These are phyloP conservation scores for Gastrolobium villosum DNA, from an alignment of 306 rosid genomes.

Conservation along the genomic window DNA sequence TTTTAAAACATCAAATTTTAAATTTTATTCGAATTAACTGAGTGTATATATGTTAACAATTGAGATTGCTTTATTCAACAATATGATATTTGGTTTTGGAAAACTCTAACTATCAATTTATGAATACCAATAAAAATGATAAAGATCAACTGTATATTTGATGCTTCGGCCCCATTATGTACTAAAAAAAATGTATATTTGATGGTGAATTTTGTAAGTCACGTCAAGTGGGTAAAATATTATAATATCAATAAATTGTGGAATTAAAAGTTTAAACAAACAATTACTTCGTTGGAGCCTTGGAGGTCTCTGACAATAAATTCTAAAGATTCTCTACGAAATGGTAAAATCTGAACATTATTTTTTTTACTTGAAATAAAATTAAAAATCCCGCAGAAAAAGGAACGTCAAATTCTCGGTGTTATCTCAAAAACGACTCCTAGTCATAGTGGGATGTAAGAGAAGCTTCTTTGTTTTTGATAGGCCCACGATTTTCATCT, in stretches of 20 bases:
- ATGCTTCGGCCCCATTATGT: no score
- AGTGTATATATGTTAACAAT: not conserved
- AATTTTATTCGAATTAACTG: not conserved
- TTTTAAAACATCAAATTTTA: not conserved
- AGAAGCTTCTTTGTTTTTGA: slow-evolving; percentile 40
- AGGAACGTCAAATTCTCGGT: not conserved
- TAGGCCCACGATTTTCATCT: slow-evolving; percentile 39
- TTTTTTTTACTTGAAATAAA: not conserved
- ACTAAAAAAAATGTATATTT: not conserved
- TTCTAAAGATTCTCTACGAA: not conserved
- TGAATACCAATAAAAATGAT: slow-evolving; percentile 7
- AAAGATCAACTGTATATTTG: not conserved
- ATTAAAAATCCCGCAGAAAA: not conserved
- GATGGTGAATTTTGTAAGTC: not conserved
- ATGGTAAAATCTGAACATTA: not conserved
- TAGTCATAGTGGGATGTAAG: not conserved
- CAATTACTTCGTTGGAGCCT: not conserved
- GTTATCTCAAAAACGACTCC: not conserved
- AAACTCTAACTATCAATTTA: not conserved
- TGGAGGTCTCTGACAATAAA: not conserved
- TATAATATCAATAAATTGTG: not conserved
- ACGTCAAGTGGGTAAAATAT: not conserved
- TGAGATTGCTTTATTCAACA: not conserved
- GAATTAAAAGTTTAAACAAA: not conserved
- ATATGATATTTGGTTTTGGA: not conserved